Conservation (phyloP, 441 rosid species). For the Omphalea diandra region DNA sequence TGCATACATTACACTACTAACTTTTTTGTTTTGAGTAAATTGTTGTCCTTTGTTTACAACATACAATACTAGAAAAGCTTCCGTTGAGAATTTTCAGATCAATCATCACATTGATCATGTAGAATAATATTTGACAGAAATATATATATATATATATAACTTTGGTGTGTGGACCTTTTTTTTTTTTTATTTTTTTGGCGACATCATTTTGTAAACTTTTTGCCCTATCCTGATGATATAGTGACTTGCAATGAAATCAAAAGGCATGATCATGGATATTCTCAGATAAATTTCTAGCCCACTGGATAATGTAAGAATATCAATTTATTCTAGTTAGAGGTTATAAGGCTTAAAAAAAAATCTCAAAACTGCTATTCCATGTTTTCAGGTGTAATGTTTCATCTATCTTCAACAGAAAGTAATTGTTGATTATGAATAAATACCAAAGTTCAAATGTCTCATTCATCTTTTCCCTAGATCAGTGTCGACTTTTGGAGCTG, state of each 20-base stretch:
- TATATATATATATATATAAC: not conserved
- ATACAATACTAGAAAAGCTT: not conserved
- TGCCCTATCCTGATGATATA: not conserved
- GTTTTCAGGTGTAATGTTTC: not conserved
- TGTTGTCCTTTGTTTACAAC: not conserved
- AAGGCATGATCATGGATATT: constrained; percentile 1
- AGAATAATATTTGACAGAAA: not conserved
- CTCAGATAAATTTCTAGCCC: not conserved
- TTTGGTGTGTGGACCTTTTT: not conserved
- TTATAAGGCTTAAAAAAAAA: not conserved
- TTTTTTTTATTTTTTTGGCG: not conserved
- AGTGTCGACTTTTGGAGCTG: constrained; percentile 99
- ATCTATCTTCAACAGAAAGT: not conserved
- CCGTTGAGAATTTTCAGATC: not conserved
- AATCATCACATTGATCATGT: not conserved
- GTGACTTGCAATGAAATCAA: not conserved
- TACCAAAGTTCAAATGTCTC: constrained; percentile 10
- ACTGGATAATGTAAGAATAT: not conserved
- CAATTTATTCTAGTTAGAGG: not conserved
- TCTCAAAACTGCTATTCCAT: not conserved
- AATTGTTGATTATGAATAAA: not conserved
- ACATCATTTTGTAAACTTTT: not conserved
- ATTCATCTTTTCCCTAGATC: constrained; percentile 28
- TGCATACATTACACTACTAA: too few species aligned
- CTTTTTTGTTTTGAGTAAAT: too few species aligned